Evolutionary conservation across 345 rosid species (phyloP).

Genomic region (Streptanthus diversifolius): DNA sequence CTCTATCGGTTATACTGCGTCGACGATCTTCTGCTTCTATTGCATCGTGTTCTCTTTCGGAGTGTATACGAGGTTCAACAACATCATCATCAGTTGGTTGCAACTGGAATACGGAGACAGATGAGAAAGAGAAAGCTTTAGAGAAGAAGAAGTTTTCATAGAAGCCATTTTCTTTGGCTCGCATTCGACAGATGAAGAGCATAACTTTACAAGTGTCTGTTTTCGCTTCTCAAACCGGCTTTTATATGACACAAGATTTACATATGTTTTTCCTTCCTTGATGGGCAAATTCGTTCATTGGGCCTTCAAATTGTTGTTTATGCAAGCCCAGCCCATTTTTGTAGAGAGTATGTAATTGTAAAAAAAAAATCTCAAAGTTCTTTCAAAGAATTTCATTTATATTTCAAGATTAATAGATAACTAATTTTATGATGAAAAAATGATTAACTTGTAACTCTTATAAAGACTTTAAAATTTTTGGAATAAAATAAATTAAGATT

Average conservation of each 20-base stretch:
- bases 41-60: constrained; percentile 20
- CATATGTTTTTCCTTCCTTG: background rate
- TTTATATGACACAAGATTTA: background rate
- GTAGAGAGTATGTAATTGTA: too few species aligned
- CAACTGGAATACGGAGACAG: background rate
- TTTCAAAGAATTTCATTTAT: too few species aligned
- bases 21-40: constrained; percentile 30
- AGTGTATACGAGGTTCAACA: background rate
- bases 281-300: background rate
- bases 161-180: constrained; percentile 23
- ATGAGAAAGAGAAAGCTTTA: constrained; percentile 8
- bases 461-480: background rate
- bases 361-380: too few species aligned
- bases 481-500: background rate
- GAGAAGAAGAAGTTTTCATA: background rate
- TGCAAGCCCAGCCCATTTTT: background rate
- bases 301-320: background rate
- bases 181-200: constrained; percentile 17
- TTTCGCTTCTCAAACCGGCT: background rate
- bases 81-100: background rate
- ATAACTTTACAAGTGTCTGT: constrained; percentile 1
- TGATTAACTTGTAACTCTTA: background rate
- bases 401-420: background rate
- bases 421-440: background rate
- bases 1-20: constrained; percentile 38